Percentiles rank a stretch among this genome's conserved stretches.
Conservation (phyloP, 2,329 filamentous ascomycete species). For the Alternaria postmessia region DNA sequence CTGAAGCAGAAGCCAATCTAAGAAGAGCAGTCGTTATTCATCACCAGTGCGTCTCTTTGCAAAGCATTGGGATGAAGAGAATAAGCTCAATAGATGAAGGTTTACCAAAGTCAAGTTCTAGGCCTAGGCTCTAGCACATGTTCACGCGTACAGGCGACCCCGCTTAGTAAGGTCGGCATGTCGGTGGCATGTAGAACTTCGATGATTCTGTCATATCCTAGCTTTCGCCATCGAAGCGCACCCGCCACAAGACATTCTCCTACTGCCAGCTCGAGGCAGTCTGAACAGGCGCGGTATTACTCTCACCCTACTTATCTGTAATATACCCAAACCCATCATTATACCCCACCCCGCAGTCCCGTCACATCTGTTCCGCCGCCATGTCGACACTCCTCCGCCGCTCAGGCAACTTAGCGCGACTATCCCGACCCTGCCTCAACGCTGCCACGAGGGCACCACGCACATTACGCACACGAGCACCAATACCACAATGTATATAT, state of each 20-base stretch:
- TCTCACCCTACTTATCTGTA: background rate
- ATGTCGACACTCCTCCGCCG: slow-evolving; percentile 74
- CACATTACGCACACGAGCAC: slow-evolving; percentile 46
- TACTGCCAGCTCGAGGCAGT: slow-evolving; percentile 29
- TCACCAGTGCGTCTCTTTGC: background rate
- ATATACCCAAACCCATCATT: slow-evolving; percentile 6
- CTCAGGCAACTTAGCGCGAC: slow-evolving; percentile 70
- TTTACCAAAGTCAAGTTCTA: background rate
- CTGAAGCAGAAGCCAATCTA: background rate
- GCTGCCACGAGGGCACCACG: slow-evolving; percentile 59
- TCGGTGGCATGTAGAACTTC: slow-evolving; percentile 20
- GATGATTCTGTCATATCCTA: slow-evolving; percentile 26
- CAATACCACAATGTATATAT: slow-evolving; percentile 54
- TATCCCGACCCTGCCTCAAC: slow-evolving; percentile 66
- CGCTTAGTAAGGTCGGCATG: slow-evolving; percentile 21
- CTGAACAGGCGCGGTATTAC: slow-evolving; percentile 6
- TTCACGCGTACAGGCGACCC: slow-evolving; percentile 5
- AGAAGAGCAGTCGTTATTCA: background rate
- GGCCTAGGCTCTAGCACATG: background rate
- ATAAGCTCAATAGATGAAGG: background rate
- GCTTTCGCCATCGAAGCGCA: slow-evolving; percentile 27
- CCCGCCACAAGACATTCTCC: slow-evolving; percentile 20
- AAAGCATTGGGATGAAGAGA: background rate
- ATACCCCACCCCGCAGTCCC: slow-evolving; percentile 15
- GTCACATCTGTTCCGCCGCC: slow-evolving; percentile 49